Base-by-base conservation (phyloP, 1,139 yeast species). In the Candida labiduridarum region DNA sequence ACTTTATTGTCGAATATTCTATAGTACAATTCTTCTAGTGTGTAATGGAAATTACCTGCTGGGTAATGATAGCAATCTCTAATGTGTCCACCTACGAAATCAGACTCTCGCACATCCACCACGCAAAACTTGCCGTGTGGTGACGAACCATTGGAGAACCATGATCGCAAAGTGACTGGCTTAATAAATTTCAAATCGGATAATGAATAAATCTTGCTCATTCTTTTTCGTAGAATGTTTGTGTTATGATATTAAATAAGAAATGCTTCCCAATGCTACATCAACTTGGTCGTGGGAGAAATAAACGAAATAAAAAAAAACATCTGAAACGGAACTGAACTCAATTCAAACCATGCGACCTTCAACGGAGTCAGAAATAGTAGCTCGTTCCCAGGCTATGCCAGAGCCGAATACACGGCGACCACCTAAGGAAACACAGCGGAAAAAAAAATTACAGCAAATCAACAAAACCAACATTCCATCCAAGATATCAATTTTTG, bases 21-120 rank as follows among this genome's bases (percentile, higher is more conserved):
- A 14, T 68, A 57, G 29, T 75, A 66, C 18, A 87, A 70, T 19
- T 76, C 72, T 1, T 78, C 74, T 39, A 83, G 62, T 2, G 67
- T 66, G 12, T 67, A 62, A 4, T 68, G 60, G 57, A 89, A 77
- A 14, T 74, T 66, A 0, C 74, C 66, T 3, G 89, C 78, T 1
- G 96, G 89, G 46, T 81, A 80, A 60, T 88, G 85, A 51, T 80
- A 67, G 19, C 87, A 78, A 19, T 79, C 79, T 45, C 67, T 76
- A 49, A 90, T 87, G 62, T 90, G 95, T 4, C 96, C 96, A 0
- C 80, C 81, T 2, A 71, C 59, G 53, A 56, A 82, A 68, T 94
- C 98, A 8, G 81, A 78, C 53, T 91, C 98, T 50, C 99, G 78
- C 4, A 92, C 98, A 60, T 94, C 99, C 5, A 94, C 79, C 2